Percentiles rank a stretch among this genome's conserved stretches.
Evolutionary conservation across 2,329 filamentous ascomycete species (phyloP).

Genomic region (Akanthomyces dipterigenus): DNA sequence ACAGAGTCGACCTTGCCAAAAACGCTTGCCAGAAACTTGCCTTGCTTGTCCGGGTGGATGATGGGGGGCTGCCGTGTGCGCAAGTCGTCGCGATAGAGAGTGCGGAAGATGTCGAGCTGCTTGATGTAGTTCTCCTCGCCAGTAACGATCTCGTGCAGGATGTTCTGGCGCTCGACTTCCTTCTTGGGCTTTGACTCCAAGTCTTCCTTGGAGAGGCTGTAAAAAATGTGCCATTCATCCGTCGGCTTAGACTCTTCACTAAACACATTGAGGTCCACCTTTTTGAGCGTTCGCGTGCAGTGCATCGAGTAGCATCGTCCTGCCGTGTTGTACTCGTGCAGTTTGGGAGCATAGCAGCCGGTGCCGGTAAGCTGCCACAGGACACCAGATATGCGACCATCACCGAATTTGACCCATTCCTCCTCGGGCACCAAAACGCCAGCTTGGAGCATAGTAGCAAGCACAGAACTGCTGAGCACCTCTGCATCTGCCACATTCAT

Average conservation of each 20-base stretch:
- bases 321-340: constrained; percentile 64
- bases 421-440: constrained; percentile 80
- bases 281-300: constrained; percentile 89
- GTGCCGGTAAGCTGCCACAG: constrained; percentile 87
- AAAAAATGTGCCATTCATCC: constrained; percentile 86
- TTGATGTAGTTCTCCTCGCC: constrained; percentile 89
- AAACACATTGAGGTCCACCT: constrained; percentile 76
- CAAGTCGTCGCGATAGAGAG: constrained; percentile 80
- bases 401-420: constrained; percentile 94
- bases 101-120: constrained; percentile 76
- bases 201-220: constrained; percentile 72
- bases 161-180: constrained; percentile 88
- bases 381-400: constrained; percentile 76
- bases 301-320: constrained; percentile 90
- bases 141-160: constrained; percentile 89
- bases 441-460: constrained; percentile 71
- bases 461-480: constrained; percentile 69
- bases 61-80: constrained; percentile 67
- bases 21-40: constrained; percentile 74
- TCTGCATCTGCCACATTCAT: constrained; percentile 99
- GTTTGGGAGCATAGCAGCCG: constrained; percentile 81
- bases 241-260: constrained; percentile 59
- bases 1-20: constrained; percentile 90
- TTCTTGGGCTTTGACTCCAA: constrained; percentile 69
- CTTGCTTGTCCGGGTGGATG: constrained; percentile 68